Evolutionary conservation across 2,329 filamentous ascomycete species (phyloP), one percentile per base, ranked within the genome.

Genomic region (Colletotrichum melonis): DNA sequence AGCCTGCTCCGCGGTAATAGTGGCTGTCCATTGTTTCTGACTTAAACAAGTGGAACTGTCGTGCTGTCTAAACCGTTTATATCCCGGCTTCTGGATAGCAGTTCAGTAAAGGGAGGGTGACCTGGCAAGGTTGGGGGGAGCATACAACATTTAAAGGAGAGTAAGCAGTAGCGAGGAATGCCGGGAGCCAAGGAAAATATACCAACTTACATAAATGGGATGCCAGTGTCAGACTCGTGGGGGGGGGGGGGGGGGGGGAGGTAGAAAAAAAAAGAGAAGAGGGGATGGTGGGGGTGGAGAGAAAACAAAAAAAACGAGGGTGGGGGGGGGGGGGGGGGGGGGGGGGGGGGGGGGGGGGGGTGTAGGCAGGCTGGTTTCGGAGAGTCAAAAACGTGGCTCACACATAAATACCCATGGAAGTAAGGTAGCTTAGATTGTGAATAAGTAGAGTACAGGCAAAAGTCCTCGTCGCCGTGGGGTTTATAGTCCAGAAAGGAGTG

Each of bases 51-150:
- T 55, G 42, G 30, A 55, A 70, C 35, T 65, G 67, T 49, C 56
- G 67, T 57, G 60, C 67, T 70, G 60, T 70, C 70, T 69, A 65
- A 70, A 72, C 65, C 69, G 65, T 69, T 32, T 57, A 26, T 69
- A 64, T 72, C 54, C 58, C 65, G 69, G 69, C 60, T 49, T 69
- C 65, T 72, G 66, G 67, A 70, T 70, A 71, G 60, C 67, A 73
- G 55, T 73, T 73, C 71, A 73, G 71, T 73, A 73, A 70, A 60
- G 70, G 70, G 26, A 63, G 67, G 67, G 35, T 30, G 60, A 46
- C 28, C 67, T 73, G 35, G 56, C 9, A 16, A 49, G 46, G 46
- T 32, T 46, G 59, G 65, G 65, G 65, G 58, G 28, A 12, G 59
- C 12, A 54, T 64, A 42, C n/a, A 42, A 6, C 11, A 28, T 19